These are phyloP conservation scores for Poterioochromonas sp. DNA, from an alignment of 352 stramenopile species.

Conservation along the genomic window DNA sequence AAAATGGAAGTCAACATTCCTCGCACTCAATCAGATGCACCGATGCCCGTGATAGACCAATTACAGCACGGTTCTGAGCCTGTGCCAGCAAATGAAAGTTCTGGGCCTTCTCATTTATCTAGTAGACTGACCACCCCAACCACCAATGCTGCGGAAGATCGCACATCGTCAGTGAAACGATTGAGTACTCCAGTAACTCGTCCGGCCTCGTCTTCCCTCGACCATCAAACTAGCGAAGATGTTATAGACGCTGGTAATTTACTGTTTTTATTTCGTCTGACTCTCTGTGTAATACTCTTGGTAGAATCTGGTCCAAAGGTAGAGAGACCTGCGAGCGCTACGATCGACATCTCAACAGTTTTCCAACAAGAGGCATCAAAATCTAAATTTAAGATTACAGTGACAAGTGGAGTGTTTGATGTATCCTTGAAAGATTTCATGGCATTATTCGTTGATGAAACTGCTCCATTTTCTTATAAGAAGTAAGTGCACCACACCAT, in stretches of 20 bases:
- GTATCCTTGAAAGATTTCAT: constrained; percentile 12
- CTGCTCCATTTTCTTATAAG: constrained; percentile 11
- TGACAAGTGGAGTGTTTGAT: neutral
- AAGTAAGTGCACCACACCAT: neutral
- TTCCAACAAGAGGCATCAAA: constrained; percentile 1
- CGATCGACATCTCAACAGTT: neutral
- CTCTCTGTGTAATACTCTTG: neutral
- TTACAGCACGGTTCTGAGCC: neutral
- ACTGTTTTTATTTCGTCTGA: neutral
- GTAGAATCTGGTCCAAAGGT: neutral
- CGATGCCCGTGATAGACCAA: neutral
- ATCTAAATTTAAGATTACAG: neutral
- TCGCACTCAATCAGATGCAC: neutral
- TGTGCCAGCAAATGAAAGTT: neutral
- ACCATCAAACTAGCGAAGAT: too few species aligned
- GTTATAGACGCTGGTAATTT: too few species aligned
- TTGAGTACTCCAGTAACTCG: too few species aligned
- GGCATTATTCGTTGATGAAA: neutral
- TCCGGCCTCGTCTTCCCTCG: too few species aligned
- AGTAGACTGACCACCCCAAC: neutral
- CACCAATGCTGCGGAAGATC: neutral
- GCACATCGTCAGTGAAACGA: neutral
- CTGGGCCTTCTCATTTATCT: neutral
- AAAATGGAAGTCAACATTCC: neutral
- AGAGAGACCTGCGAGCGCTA: neutral